These are phyloP conservation scores for Trichocladium uniseriatum DNA, from an alignment of 495 filamentous ascomycete genomes.

Conservation along the genomic window DNA sequence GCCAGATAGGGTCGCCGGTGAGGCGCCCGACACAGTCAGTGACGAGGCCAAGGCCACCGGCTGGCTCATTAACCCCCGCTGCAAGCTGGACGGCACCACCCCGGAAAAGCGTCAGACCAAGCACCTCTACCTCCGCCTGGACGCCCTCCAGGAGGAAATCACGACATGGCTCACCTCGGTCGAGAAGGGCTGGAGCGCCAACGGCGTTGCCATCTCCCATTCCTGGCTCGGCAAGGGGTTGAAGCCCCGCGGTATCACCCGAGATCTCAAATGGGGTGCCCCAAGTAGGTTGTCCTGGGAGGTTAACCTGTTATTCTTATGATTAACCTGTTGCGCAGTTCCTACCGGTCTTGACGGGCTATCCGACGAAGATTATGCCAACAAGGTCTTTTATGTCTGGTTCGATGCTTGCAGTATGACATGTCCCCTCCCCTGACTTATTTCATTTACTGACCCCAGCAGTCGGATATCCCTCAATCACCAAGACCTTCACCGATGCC, in stretches of 20 bases:
- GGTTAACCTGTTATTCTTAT: too few species aligned
- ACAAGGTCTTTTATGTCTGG: slow-evolving; percentile 95
- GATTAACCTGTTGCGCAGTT: slow-evolving; percentile 17
- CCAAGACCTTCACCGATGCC: slow-evolving; percentile 72
- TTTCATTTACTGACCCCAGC: background rate
- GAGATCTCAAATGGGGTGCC: slow-evolving; percentile 86
- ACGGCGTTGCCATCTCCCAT: slow-evolving; percentile 60
- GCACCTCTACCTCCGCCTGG: slow-evolving; percentile 65
- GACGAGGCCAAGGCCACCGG: slow-evolving; percentile 20
- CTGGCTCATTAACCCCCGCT: slow-evolving; percentile 46
- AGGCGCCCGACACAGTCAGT: slow-evolving; percentile 13
- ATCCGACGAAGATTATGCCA: slow-evolving; percentile 42
- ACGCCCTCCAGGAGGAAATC: slow-evolving; percentile 66
- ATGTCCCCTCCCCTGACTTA: background rate
- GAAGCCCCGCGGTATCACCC: slow-evolving; percentile 78
- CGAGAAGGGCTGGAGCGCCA: slow-evolving; percentile 59
- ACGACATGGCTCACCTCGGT: slow-evolving; percentile 56
- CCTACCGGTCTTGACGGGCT: slow-evolving; percentile 22
- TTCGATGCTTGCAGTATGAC: slow-evolving; percentile 76
- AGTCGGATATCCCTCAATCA: slow-evolving; percentile 89
- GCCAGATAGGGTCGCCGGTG: slow-evolving; percentile 5
- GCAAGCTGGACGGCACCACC: slow-evolving; percentile 75
- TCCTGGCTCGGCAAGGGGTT: slow-evolving; percentile 77
- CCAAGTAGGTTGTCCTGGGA: slow-evolving; percentile 15
- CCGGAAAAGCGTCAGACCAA: slow-evolving; percentile 58